These are phyloP conservation scores for Umbelopsis sp. DNA, from an alignment of 371 early-diverging fungal genomes.

Conservation along the genomic window DNA sequence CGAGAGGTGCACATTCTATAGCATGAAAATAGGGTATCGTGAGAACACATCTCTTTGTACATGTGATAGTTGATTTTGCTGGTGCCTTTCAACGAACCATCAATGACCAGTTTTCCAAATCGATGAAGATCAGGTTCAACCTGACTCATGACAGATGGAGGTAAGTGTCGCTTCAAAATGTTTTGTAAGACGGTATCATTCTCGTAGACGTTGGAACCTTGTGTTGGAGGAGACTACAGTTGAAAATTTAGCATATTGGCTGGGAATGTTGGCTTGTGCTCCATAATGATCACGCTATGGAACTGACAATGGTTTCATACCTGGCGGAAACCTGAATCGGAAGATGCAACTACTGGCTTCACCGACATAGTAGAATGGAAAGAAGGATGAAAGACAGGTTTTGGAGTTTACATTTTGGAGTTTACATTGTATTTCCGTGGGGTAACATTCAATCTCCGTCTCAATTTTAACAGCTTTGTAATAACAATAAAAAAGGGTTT, in stretches of 20 bases:
- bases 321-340: conserved; percentile 42
- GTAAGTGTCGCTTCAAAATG: conserved; percentile 52
- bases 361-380: background rate
- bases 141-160: conserved; percentile 37
- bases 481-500: too few relatives aligned
- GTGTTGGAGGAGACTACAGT: conserved; percentile 49
- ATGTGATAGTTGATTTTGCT: background rate
- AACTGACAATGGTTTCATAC: conserved; percentile 17
- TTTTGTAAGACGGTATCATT: conserved; percentile 56
- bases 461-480: too few relatives aligned
- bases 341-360: conserved; percentile 24
- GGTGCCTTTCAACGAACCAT: conserved; percentile 27
- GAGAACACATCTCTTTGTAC: background rate
- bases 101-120: conserved; percentile 48
- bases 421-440: background rate
- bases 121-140: conserved; percentile 52
- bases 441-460: background rate
- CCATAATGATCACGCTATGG: background rate
- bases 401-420: too few relatives aligned
- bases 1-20: conserved; percentile 39
- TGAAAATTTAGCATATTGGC: background rate
- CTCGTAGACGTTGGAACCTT: conserved; percentile 54
- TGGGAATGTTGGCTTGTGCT: background rate
- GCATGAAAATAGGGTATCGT: background rate
- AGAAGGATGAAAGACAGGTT: background rate